phyloP scores from a whole-genome alignment of 1,284 basidiomycete genomes.

The Vanrija humicola region DNA sequence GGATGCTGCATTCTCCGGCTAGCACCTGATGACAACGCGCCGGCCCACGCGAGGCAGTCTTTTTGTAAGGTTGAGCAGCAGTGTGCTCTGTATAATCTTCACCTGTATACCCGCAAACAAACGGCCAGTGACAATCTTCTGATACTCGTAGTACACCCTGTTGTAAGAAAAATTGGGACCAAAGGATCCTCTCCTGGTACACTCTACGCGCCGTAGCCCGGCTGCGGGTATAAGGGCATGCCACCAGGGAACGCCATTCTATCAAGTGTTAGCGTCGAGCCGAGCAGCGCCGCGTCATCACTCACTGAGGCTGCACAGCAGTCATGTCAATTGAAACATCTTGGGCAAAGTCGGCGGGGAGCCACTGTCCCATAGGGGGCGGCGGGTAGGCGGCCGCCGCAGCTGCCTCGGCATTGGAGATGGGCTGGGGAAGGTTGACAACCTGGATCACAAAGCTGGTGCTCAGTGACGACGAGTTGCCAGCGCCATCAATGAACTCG shows the following conservation, averaged over 20 bases:
- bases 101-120: background rate
- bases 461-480: slow-evolving; percentile 24
- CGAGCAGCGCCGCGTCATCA: too few species aligned
- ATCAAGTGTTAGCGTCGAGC: too few species aligned
- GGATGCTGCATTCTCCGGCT: background rate
- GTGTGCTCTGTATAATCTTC: background rate
- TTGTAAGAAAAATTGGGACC: background rate
- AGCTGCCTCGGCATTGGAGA: background rate
- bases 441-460: slow-evolving; percentile 34
- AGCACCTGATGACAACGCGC: background rate
- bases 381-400: background rate
- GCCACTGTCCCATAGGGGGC: background rate
- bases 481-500: slow-evolving; percentile 36
- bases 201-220: background rate
- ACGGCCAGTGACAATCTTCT: background rate
- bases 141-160: background rate
- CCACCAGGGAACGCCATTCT: background rate
- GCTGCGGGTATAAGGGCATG: background rate
- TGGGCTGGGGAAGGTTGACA: slow-evolving; percentile 13
- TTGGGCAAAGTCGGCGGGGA: background rate
- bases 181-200: background rate
- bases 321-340: background rate
- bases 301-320: background rate
- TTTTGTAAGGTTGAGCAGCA: background rate
- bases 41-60: background rate